Percentiles rank a stretch among this genome's conserved stretches.
Evolutionary conservation across 768 basidiomycete genomes (phyloP).

Genomic region (Coprinopsis cinerea): DNA sequence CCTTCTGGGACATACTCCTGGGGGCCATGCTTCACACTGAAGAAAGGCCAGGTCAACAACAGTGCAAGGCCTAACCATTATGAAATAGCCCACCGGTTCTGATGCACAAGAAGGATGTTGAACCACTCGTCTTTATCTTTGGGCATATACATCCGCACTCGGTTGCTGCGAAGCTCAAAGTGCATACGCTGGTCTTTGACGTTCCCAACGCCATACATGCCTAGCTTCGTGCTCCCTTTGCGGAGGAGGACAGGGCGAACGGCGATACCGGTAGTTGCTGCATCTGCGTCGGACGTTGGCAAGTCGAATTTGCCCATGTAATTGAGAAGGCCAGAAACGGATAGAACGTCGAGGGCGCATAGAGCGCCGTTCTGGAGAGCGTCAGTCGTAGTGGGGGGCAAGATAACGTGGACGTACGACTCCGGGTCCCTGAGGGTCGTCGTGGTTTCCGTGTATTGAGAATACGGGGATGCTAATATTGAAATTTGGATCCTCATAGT

Average conservation of each 20-base stretch:
- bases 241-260: slow-evolving; percentile 86
- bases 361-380: slow-evolving; percentile 82
- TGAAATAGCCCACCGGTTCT: slow-evolving; percentile 70
- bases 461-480: slow-evolving; percentile 97
- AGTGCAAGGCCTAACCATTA: background rate
- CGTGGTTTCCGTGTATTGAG: slow-evolving; percentile 98
- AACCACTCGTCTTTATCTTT: slow-evolving; percentile 90
- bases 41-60: slow-evolving; percentile 2
- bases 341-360: slow-evolving; percentile 91
- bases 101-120: slow-evolving; percentile 89
- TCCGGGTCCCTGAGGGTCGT: slow-evolving; percentile 96
- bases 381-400: background rate
- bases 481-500: slow-evolving; percentile 95
- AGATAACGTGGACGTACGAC: slow-evolving; percentile 46
- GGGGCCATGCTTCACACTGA: slow-evolving; percentile 88
- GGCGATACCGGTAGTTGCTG: slow-evolving; percentile 64
- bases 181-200: slow-evolving; percentile 97
- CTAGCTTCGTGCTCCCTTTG: slow-evolving; percentile 84
- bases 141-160: slow-evolving; percentile 96
- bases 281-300: slow-evolving; percentile 62
- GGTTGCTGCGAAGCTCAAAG: slow-evolving; percentile 88
- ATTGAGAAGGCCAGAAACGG: slow-evolving; percentile 89
- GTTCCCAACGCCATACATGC: slow-evolving; percentile 93
- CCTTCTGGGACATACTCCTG: slow-evolving; percentile 94
- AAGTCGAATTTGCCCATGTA: slow-evolving; percentile 98